Percentiles rank a stretch among this genome's conserved stretches.
phyloP scores from a whole-genome alignment of 2,329 filamentous ascomycete genomes.

The Leptographium lundbergii region DNA sequence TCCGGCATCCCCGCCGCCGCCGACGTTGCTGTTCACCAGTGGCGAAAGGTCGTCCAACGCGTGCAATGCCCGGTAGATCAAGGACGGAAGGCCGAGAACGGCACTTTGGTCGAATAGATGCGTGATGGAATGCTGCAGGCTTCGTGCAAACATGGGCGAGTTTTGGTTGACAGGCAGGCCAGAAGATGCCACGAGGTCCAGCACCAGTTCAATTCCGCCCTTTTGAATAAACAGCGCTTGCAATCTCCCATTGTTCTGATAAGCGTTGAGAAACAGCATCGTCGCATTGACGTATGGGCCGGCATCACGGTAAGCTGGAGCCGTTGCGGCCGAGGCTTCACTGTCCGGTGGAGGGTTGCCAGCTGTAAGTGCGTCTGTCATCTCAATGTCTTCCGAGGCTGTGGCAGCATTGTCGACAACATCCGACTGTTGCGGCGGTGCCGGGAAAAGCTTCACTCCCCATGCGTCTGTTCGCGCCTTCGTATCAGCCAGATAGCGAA shows the following conservation, averaged over 20 bases:
- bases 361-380: slow-evolving; percentile 39
- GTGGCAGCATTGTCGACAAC: not conserved
- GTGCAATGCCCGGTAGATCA: slow-evolving; percentile 61
- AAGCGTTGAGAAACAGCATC: slow-evolving; percentile 61
- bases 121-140: slow-evolving; percentile 62
- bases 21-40: slow-evolving; percentile 32
- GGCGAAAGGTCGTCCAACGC: slow-evolving; percentile 56
- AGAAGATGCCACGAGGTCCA: slow-evolving; percentile 73
- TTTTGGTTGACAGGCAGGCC: slow-evolving; percentile 66
- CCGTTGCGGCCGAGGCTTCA: not conserved
- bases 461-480: slow-evolving; percentile 58
- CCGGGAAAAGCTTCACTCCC: slow-evolving; percentile 66
- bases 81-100: slow-evolving; percentile 66
- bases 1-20: not conserved
- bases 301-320: slow-evolving; percentile 25
- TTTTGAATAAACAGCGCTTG: slow-evolving; percentile 63
- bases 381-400: slow-evolving; percentile 46
- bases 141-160: slow-evolving; percentile 52
- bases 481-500: slow-evolving; percentile 59
- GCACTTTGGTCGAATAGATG: slow-evolving; percentile 70
- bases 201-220: slow-evolving; percentile 69
- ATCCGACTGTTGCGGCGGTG: slow-evolving; percentile 33
- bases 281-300: slow-evolving; percentile 63
- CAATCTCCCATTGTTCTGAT: slow-evolving; percentile 61
- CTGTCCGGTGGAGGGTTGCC: not conserved